Percentiles rank a stretch among this genome's conserved stretches.
Conservation (phyloP, 2,329 filamentous ascomycete genomes). For the Scytalidium sp. region DNA sequence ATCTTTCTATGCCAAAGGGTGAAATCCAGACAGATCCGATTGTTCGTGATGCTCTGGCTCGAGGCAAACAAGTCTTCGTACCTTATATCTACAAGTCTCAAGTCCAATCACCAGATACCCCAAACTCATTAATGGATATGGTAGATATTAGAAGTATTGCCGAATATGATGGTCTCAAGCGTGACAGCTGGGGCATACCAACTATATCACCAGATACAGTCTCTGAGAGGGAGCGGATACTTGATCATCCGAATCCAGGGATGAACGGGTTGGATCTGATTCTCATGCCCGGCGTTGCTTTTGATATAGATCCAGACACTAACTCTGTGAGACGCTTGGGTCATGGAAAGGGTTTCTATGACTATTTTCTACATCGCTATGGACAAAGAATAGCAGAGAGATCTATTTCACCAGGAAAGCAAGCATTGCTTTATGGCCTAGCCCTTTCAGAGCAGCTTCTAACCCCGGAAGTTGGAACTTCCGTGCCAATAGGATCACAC, state of each 20-base stretch:
- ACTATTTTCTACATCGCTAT: conserved; percentile 83
- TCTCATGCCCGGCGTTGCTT: conserved; percentile 89
- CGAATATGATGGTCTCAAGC: conserved; percentile 75
- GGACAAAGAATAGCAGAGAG: conserved; percentile 37
- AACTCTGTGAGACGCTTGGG: conserved; percentile 71
- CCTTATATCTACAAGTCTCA: conserved; percentile 75
- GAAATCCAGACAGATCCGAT: conserved; percentile 84
- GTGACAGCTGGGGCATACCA: conserved; percentile 94
- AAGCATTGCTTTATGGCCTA: conserved; percentile 65
- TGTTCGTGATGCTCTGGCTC: conserved; percentile 72
- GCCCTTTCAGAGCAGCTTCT: conserved; percentile 85
- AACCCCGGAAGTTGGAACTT: conserved; percentile 48
- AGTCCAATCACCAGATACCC: conserved; percentile 27
- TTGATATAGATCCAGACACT: conserved; percentile 59
- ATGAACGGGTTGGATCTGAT: conserved; percentile 71
- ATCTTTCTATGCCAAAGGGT: conserved; percentile 85
- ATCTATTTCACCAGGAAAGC: conserved; percentile 58
- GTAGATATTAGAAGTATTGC: conserved; percentile 68
- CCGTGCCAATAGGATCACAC: conserved; percentile 70
- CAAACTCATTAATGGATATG: conserved; percentile 91
- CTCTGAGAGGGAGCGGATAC: conserved; percentile 64
- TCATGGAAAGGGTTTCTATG: conserved; percentile 96
- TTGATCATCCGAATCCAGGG: conserved; percentile 52
- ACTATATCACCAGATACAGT: conserved; percentile 69
- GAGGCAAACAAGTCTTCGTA: conserved; percentile 84